Evolutionary conservation across 2,329 filamentous ascomycete species (phyloP).

Genomic region (Cadophora sp.): DNA sequence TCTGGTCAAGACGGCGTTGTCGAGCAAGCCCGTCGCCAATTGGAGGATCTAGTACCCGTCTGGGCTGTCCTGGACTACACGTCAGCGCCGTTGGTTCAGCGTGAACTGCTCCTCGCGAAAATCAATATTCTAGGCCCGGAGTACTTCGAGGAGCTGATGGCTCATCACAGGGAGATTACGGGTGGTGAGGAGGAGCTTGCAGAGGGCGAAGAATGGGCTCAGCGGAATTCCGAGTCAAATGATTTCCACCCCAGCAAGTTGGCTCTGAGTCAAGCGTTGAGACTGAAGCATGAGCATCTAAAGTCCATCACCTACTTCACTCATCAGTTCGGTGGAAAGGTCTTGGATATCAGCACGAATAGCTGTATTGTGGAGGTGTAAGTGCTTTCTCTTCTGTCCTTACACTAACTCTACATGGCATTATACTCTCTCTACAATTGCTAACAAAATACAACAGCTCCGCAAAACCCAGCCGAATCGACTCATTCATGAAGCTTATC

Average conservation of each 20-base stretch:
- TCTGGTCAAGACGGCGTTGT: conserved; percentile 96
- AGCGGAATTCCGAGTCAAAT: conserved; percentile 40
- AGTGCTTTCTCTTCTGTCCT: conserved; percentile 50
- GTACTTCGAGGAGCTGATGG: conserved; percentile 96
- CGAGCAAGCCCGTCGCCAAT: conserved; percentile 92
- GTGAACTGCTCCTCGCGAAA: conserved; percentile 94
- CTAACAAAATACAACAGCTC: conserved; percentile 53
- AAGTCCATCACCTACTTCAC: conserved; percentile 95
- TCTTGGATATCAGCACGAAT: conserved; percentile 96
- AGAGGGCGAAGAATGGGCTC: conserved; percentile 49
- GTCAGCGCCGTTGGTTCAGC: conserved; percentile 88
- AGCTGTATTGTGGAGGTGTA: conserved; percentile 98
- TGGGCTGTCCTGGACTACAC: conserved; percentile 99
- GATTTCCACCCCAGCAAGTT: conserved; percentile 93
- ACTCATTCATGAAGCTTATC: conserved; percentile 97
- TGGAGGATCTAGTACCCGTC: conserved; percentile 96
- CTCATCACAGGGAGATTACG: conserved; percentile 93
- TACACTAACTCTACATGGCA: background rate
- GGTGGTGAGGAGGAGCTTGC: conserved; percentile 47
- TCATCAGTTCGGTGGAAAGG: conserved; percentile 97
- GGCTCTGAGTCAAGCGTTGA: conserved; percentile 84
- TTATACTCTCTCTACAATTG: background rate
- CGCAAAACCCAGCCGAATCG: conserved; percentile 91
- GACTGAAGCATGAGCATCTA: conserved; percentile 97
- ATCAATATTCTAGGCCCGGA: conserved; percentile 96